Evolutionary conservation across 2,329 filamentous ascomycete genomes (phyloP), one percentile per base, ranked within the genome.

Genomic region (Tothia fuscella): DNA sequence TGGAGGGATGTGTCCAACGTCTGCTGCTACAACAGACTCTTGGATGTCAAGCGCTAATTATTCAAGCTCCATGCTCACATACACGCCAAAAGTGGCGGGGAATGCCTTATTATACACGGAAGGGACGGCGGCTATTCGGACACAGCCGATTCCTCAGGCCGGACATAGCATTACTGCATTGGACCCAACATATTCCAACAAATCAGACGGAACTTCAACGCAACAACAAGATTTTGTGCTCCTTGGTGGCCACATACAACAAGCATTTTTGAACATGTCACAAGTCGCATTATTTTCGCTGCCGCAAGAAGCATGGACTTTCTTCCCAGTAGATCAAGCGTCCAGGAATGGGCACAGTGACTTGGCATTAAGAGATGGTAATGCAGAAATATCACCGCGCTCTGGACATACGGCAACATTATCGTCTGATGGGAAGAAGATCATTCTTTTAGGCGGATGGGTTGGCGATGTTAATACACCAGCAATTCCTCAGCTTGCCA

Each of bases 191-290:
- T 78, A 76, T 49, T 78, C 80, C 16, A 82, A 82, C 54, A 70
- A 71, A 4, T 78, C 74, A 6, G 63, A 61, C 13, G 78, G 74
- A 67, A 19, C 68, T 3, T 66, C 80, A 30, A 80, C 77, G 4
- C 81, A 87, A 54, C 77, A 88, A 55, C 78, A 81, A 47, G 79
- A 80, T 51, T 89, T 85, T 49, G 75, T 94, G 10, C 63, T 95
- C 17, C 65, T 95, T 13, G 89, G 88, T 30, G 89, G 89, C 1
- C 87, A 95, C 56, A 93, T 87, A 0, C 69, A 76, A 50, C 61
- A 67, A 13, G 88, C 87, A 0, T 95, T 94, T 56, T 80, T 95
- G 63, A 93, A 95, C 58, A 95, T 93, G 81, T 93, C 85, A 43
- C 84, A 86, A 32, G 76, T 89, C 1, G 89, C 87, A 0, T 66